Evolutionary conservation across 768 basidiomycete genomes (phyloP), one percentile per base, ranked within the genome.

Genomic region (Polyporus arcularius): DNA sequence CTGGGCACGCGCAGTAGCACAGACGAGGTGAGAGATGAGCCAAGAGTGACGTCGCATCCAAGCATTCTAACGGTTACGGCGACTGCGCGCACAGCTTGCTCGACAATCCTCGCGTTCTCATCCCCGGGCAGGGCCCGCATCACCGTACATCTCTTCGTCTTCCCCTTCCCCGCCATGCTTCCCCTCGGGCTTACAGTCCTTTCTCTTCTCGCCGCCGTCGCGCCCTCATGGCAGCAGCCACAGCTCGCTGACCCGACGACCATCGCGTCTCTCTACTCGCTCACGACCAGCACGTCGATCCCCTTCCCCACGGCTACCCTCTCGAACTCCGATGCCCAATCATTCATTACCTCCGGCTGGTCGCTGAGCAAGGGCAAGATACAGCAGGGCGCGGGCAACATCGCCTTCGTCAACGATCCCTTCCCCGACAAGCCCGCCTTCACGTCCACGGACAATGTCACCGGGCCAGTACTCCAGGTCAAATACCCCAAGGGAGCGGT

Each of bases 281-380:
- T 89, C 52, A 74, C 84, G 12, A 84, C 85, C 2, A 85, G 84
- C 69, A 90, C 88, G 3, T 69, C 75, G 4, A 71, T 90, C 15
- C 82, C 87, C 4, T 91, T 87, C 68, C 89, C 90, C 26, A 78
- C 83, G 4, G 78, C 84, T 4, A 88, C 87, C 0, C 80, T 81
- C 58, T 68, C 78, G n/a, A 74, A 80, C 40, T 66, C 70, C 31
- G 80, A 85, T 54, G 72, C 89, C 0, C 78, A 82, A 61, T 71
- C 74, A 0, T 78, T 85, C 63, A 71, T 90, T 9, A 73, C 78
- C 21, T 79, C 80, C 9, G 71, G 80, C 28, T 92, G 89, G 89
- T 80, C 78, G 41, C 77, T 90, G 6, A 81, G 75, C 69, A 85
- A 83, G 65, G 84, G 82, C 14, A 80, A 75, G 42, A 80, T 92